Evolutionary conservation across 148 eudicot genomes (phyloP).

Genomic region (Camellia japonica): DNA sequence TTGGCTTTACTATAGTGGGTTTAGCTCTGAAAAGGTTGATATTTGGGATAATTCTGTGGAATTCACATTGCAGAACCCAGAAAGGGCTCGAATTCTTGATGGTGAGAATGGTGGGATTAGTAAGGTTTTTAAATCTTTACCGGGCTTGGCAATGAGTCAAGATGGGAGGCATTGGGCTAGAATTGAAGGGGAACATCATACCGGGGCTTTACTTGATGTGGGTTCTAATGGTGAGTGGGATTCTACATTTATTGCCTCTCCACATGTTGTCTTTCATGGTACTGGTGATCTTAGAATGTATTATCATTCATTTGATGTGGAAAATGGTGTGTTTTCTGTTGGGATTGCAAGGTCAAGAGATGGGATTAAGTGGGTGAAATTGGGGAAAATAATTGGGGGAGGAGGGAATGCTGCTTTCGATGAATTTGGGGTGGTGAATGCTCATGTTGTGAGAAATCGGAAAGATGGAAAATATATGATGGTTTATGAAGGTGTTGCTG

Average conservation of each 20-base stretch:
- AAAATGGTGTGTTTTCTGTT: slow-evolving; percentile 38
- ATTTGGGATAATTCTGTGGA: slow-evolving; percentile 20
- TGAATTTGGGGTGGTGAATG: slow-evolving; percentile 57
- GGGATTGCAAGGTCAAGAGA: slow-evolving; percentile 84
- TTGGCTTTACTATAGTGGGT: slow-evolving; percentile 90
- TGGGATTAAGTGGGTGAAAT: slow-evolving; percentile 74
- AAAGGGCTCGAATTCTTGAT: background rate
- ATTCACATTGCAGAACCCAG: slow-evolving; percentile 31
- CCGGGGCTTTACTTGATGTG: slow-evolving; percentile 76
- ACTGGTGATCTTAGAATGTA: slow-evolving; percentile 73
- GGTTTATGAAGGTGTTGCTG: slow-evolving; percentile 72
- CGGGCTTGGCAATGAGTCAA: slow-evolving; percentile 90
- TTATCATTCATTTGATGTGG: slow-evolving; percentile 61
- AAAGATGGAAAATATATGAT: slow-evolving; percentile 66
- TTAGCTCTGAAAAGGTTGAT: slow-evolving; percentile 51
- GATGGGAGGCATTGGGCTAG: slow-evolving; percentile 94
- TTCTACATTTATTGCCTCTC: slow-evolving; percentile 67
- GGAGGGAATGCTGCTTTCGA: slow-evolving; percentile 46
- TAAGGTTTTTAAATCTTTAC: slow-evolving; percentile 52
- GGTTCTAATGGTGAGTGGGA: slow-evolving; percentile 80
- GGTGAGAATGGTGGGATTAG: slow-evolving; percentile 9
- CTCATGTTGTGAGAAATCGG: slow-evolving; percentile 44
- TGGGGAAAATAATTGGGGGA: slow-evolving; percentile 53
- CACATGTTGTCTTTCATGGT: slow-evolving; percentile 70
- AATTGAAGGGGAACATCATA: slow-evolving; percentile 89